These are phyloP conservation scores for Grosmannia clavigera DNA, from an alignment of 2,329 filamentous ascomycete genomes.

Conservation along the genomic window DNA sequence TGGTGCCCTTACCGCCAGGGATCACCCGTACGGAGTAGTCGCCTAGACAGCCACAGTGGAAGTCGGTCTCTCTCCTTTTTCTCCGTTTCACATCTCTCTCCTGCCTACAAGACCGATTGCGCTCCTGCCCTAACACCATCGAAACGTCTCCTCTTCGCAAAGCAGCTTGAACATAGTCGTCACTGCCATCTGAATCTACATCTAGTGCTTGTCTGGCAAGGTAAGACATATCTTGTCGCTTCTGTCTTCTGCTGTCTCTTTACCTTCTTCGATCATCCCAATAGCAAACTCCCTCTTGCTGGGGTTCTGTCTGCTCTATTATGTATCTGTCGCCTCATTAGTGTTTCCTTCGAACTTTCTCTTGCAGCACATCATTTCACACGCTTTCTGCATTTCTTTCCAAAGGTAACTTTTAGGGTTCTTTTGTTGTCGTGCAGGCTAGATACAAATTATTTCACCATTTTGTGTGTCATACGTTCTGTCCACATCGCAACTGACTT, in stretches of 20 bases:
- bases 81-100: not conserved
- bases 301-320: not conserved
- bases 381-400: not conserved
- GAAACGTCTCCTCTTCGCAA: not conserved
- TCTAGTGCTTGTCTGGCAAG: not conserved
- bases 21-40: not conserved
- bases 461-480: not conserved
- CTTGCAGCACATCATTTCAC: not conserved
- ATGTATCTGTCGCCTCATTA: not conserved
- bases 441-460: not conserved
- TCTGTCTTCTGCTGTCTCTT: not conserved
- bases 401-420: too few species aligned
- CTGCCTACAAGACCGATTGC: not conserved
- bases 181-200: not conserved
- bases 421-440: not conserved
- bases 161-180: not conserved
- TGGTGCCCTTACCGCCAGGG: not conserved
- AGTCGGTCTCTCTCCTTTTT: not conserved
- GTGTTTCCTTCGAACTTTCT: not conserved
- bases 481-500: not conserved
- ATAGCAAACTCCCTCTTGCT: not conserved
- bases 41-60: not conserved
- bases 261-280: not conserved
- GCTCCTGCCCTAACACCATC: not conserved
- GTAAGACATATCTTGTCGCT: not conserved